Evolutionary conservation across 306 rosid genomes (phyloP).

Genomic region (Begonia masoniana): DNA sequence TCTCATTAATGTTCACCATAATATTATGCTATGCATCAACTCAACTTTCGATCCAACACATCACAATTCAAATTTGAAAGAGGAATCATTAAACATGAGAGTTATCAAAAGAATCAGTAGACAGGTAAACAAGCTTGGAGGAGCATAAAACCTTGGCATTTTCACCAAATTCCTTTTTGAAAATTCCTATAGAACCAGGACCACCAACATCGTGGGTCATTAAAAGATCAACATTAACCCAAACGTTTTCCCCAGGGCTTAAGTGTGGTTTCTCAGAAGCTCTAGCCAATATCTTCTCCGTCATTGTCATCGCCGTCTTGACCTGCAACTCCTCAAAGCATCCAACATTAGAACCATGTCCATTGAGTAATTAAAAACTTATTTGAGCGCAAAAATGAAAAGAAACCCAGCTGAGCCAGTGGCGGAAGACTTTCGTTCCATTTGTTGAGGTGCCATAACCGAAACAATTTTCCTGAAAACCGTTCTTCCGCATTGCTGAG

Average conservation of each 20-base stretch:
- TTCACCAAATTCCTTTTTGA: conserved; percentile 88
- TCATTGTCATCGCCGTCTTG: conserved; percentile 85
- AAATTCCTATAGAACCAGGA: conserved; percentile 88
- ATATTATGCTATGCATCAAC: too few relatives aligned
- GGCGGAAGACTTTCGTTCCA: conserved; percentile 61
- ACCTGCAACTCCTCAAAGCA: conserved; percentile 31
- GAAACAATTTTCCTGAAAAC: conserved; percentile 43
- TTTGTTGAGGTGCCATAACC: conserved; percentile 56
- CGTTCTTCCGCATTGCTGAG: conserved; percentile 29
- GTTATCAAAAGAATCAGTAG: too few relatives aligned
- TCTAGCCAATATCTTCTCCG: conserved; percentile 81
- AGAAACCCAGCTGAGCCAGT: conserved; percentile 59
- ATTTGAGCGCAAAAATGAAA: neutral
- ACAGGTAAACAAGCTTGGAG: too few relatives aligned
- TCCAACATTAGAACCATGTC: neutral
- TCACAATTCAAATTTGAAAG: too few relatives aligned
- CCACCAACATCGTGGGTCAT: conserved; percentile 97
- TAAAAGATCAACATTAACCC: conserved; percentile 77
- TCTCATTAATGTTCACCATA: too few relatives aligned
- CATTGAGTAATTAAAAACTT: conserved; percentile 9
- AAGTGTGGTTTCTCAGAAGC: conserved; percentile 59
- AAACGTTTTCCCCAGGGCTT: conserved; percentile 76
- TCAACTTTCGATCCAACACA: too few relatives aligned
- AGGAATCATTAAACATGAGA: too few relatives aligned
- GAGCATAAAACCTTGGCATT: conserved; percentile 51